Evolutionary conservation across 257 asterid genomes (phyloP).

Genomic region (Mentha longifolia): DNA sequence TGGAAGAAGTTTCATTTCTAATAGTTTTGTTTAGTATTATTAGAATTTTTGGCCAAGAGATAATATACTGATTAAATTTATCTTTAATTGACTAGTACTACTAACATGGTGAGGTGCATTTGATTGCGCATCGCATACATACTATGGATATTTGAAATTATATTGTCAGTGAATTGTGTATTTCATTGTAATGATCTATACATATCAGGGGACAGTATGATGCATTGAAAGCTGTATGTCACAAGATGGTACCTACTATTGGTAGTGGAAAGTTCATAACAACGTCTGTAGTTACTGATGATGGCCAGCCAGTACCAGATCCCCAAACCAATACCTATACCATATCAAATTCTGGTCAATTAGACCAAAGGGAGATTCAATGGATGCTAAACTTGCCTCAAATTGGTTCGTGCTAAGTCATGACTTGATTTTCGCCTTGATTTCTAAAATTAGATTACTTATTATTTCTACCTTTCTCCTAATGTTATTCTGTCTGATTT

Average conservation of each 20-base stretch:
- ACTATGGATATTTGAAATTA: conserved; percentile 17
- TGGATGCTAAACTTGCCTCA: conserved; percentile 84
- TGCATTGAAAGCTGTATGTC: conserved; percentile 78
- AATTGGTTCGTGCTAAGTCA: conserved; percentile 67
- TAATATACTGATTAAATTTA: conserved; percentile 12
- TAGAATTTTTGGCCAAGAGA: conserved; percentile 2
- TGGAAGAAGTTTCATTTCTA: conserved; percentile 28
- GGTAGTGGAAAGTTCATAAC: conserved; percentile 87
- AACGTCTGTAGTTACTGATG: conserved; percentile 62
- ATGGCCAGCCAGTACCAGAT: conserved; percentile 62
- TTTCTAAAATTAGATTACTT: background rate
- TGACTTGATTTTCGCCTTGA: conserved; percentile 26
- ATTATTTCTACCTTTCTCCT: background rate
- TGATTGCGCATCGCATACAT: conserved; percentile 11
- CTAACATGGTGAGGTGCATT: background rate
- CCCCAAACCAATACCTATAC: conserved; percentile 30
- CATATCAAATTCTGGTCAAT: conserved; percentile 38
- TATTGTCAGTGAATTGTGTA: conserved; percentile 19
- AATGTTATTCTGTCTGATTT: background rate
- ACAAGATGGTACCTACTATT: conserved; percentile 65
- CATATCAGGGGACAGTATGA: conserved; percentile 73
- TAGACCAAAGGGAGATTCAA: conserved; percentile 61
- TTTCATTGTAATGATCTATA: background rate
- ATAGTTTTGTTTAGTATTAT: conserved; percentile 9
- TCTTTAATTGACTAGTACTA: too few relatives aligned